Evolutionary conservation across 495 filamentous ascomycete species (phyloP).

Genomic region (Evernia prunastri): DNA sequence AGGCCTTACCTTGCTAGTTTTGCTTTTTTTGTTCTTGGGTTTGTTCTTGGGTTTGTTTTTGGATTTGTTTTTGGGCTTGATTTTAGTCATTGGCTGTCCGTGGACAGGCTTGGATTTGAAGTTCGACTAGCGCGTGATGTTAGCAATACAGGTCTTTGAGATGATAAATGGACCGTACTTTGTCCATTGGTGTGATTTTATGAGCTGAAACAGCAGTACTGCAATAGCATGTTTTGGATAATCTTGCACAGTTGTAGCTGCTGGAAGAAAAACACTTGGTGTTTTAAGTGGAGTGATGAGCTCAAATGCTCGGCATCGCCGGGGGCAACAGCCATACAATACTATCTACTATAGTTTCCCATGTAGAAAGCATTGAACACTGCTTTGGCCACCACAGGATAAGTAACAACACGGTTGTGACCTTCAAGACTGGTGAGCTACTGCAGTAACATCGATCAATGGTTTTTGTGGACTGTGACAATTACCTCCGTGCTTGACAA

Average conservation of each 20-base stretch:
- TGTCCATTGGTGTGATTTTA: neutral
- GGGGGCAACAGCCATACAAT: neutral
- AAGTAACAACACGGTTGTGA: slow-evolving; percentile 27
- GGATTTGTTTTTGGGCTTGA: neutral
- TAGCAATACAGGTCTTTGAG: neutral
- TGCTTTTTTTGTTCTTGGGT: too few species aligned
- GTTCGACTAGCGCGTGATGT: neutral
- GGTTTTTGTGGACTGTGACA: neutral
- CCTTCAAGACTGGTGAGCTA: slow-evolving; percentile 17
- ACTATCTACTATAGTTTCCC: neutral
- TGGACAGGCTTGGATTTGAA: neutral
- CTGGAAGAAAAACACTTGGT: neutral
- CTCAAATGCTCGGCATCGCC: neutral
- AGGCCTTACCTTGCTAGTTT: too few species aligned
- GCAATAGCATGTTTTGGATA: neutral
- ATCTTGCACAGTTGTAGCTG: neutral
- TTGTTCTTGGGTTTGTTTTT: too few species aligned
- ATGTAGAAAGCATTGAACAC: slow-evolving; percentile 18
- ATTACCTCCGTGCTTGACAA: slow-evolving; percentile 24
- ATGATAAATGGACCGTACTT: neutral
- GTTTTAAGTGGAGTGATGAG: neutral
- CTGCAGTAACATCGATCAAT: neutral
- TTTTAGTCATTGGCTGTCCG: neutral
- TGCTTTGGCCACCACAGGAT: slow-evolving; percentile 23
- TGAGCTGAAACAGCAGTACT: neutral